Evolutionary conservation across 2,329 filamentous ascomycete species (phyloP).

Genomic region (Gnomoniopsis smithogilvyi): DNA sequence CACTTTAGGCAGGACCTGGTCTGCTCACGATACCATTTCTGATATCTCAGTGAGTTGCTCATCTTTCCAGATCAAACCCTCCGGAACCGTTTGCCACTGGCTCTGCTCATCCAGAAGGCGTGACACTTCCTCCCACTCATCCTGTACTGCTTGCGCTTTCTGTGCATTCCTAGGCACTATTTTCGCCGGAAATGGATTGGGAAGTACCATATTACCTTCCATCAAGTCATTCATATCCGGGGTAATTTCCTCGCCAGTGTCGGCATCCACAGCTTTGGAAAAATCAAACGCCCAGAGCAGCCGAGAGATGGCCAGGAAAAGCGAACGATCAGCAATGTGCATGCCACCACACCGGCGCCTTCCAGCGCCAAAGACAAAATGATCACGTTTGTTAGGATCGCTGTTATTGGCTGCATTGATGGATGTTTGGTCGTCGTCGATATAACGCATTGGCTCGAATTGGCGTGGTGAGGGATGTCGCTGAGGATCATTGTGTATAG

Average conservation of each 20-base stretch:
- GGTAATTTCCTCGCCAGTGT: background rate
- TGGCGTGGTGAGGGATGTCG: conserved; percentile 19
- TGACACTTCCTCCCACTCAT: background rate
- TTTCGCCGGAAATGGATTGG: background rate
- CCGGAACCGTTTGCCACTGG: background rate
- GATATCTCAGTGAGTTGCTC: too few relatives aligned
- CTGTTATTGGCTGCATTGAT: conserved; percentile 22
- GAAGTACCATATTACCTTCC: background rate
- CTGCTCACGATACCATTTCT: too few relatives aligned
- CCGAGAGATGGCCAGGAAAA: conserved; percentile 19
- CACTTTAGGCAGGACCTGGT: too few relatives aligned
- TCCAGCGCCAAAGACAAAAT: conserved; percentile 42
- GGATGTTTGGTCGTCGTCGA: conserved; percentile 16
- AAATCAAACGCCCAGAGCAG: background rate
- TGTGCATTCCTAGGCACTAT: background rate
- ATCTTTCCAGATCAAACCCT: background rate
- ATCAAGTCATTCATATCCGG: background rate
- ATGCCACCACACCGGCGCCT: conserved; percentile 43
- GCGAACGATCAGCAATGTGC: conserved; percentile 43
- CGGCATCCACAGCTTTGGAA: background rate
- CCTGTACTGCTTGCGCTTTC: background rate
- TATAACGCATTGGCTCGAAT: conserved; percentile 21
- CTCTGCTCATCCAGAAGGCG: background rate
- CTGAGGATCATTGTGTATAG: conserved; percentile 21
- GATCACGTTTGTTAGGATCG: conserved; percentile 30